Conservation (phyloP, 768 basidiomycete species). For the Chiua virens region DNA sequence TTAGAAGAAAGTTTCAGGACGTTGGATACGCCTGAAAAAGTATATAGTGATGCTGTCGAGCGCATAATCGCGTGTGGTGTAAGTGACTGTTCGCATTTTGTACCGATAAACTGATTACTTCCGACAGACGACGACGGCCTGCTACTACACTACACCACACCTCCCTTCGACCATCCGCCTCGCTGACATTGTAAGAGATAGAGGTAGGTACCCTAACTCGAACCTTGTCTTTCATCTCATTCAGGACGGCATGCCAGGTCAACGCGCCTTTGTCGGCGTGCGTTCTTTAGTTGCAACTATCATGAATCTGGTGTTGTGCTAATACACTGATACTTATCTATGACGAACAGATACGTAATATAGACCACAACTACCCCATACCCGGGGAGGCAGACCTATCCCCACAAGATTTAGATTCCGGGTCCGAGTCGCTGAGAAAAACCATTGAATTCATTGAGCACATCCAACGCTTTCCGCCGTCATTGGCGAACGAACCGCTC, state of each 20-base stretch:
- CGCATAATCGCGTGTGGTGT: no score
- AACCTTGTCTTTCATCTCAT: neutral
- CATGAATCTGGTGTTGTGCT: constrained; percentile 3
- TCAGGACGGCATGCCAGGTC: constrained; percentile 43
- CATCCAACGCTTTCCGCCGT: constrained; percentile 53
- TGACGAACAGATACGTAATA: constrained; percentile 25
- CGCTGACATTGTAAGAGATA: constrained; percentile 50
- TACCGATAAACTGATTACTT: no score
- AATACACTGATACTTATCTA: neutral
- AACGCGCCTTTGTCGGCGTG: constrained; percentile 85
- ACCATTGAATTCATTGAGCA: constrained; percentile 66
- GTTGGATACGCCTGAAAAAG: no score
- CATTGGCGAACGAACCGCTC: constrained; percentile 44
- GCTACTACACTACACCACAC: no score
- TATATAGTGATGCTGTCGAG: no score
- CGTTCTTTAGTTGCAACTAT: no score
- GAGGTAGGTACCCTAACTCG: constrained; percentile 39
- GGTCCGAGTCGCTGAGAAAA: constrained; percentile 56
- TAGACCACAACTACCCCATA: constrained; percentile 58
- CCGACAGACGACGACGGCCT: no score
- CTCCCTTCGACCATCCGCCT: no score
- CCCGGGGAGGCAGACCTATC: constrained; percentile 63
- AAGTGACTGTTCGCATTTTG: no score
- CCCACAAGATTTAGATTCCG: constrained; percentile 41
- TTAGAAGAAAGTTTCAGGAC: no score